Evolutionary conservation across 371 early-diverging fungal species (phyloP).

Genomic region (Lichtheimia corymbifera): DNA sequence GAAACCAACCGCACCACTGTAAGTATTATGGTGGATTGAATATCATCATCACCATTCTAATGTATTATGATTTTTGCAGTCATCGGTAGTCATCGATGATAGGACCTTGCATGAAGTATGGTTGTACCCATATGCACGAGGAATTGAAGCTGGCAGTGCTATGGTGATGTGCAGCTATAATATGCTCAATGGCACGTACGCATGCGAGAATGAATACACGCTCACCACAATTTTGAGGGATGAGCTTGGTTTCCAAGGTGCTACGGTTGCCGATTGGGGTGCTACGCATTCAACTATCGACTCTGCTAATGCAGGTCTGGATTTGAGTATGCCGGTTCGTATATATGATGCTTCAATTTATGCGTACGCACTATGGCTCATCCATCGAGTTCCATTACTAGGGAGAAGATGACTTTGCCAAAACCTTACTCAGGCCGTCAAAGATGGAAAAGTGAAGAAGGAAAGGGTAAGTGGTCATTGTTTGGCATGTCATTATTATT

Average conservation of each 20-base stretch:
- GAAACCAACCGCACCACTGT: slow-evolving; percentile 28
- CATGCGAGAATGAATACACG: slow-evolving; percentile 51
- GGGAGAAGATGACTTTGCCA: slow-evolving; percentile 11
- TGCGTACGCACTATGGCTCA: not conserved
- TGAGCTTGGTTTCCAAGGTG: slow-evolving; percentile 52
- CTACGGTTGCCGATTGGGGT: slow-evolving; percentile 42
- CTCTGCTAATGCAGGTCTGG: slow-evolving; percentile 52
- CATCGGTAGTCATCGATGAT: slow-evolving; percentile 40
- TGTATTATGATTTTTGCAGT: slow-evolving; percentile 30
- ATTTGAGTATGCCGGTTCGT: slow-evolving; percentile 63
- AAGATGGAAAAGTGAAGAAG: slow-evolving; percentile 21
- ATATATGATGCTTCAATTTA: not conserved
- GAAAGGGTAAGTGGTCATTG: slow-evolving; percentile 19
- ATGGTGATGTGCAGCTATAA: slow-evolving; percentile 66
- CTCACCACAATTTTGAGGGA: slow-evolving; percentile 50
- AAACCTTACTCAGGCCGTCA: slow-evolving; percentile 30
- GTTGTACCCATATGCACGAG: slow-evolving; percentile 53
- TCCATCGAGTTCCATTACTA: not conserved
- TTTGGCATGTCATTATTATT: not conserved
- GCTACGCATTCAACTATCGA: slow-evolving; percentile 29
- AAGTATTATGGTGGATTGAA: not conserved
- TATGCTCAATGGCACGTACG: slow-evolving; percentile 42
- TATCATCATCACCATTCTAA: not conserved
- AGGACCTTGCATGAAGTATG: slow-evolving; percentile 62
- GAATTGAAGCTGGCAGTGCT: slow-evolving; percentile 55